Conservation (phyloP, 75 land plant species). For the Sequoia sempervirens region DNA sequence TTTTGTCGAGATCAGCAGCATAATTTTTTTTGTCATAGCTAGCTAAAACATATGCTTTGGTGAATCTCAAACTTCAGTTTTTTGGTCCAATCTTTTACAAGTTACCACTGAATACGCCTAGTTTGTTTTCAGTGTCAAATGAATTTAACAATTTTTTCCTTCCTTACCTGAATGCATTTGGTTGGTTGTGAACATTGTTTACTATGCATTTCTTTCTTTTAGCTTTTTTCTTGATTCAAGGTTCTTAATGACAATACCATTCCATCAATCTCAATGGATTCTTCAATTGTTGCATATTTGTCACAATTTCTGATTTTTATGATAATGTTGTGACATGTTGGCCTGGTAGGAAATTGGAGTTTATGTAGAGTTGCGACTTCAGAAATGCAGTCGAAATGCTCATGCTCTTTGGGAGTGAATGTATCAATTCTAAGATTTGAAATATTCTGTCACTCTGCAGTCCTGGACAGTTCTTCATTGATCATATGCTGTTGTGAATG, state of each 20-base stretch:
- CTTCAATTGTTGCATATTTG: not conserved
- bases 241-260: not conserved
- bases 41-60: not conserved
- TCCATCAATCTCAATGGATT: not conserved
- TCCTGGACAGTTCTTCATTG: not conserved
- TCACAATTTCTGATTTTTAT: not conserved
- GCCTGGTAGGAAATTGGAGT: not conserved
- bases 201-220: not conserved
- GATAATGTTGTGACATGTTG: not conserved
- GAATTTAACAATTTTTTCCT: not conserved
- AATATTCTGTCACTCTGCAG: not conserved
- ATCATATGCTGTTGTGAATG: not conserved
- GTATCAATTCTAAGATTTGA: not conserved
- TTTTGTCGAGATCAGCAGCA: not conserved
- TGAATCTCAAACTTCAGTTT: not conserved
- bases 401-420: not conserved
- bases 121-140: not conserved
- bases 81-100: not conserved
- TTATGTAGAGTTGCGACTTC: not conserved
- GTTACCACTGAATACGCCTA: not conserved
- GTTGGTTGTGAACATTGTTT: not conserved
- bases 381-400: not conserved
- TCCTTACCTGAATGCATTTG: not conserved
- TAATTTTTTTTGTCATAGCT: not conserved
- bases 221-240: not conserved